A percentile compares a stretch with the other conserved stretches of the same genome.
Evolutionary conservation across 228 moss, liverwort and hornwort species (phyloP).

Genomic region (Sphagnum fallax): DNA sequence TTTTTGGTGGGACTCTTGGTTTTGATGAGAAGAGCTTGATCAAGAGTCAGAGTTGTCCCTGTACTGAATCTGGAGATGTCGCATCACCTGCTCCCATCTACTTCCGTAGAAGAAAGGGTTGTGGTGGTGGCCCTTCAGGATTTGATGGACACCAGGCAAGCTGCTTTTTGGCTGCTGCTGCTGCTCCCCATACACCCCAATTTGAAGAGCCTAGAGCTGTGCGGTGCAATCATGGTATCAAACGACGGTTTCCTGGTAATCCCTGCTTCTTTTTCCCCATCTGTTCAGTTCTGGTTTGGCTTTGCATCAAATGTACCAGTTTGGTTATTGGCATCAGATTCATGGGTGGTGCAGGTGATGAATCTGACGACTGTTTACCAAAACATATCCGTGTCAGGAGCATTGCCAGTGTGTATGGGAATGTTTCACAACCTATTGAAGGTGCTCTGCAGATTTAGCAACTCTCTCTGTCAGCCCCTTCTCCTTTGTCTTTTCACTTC

Average conservation of each 20-base stretch:
- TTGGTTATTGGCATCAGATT: neutral
- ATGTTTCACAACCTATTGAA: constrained; percentile 46
- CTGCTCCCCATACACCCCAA: constrained; percentile 70
- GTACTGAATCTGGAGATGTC: constrained; percentile 12
- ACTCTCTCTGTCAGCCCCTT: too few species aligned
- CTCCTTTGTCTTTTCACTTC: too few species aligned
- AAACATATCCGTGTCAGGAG: constrained; percentile 84
- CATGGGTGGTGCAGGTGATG: constrained; percentile 59
- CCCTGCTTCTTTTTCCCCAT: too few species aligned
- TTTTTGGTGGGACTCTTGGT: too few species aligned
- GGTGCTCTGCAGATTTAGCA: constrained; percentile 8
- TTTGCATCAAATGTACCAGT: too few species aligned
- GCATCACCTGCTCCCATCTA: constrained; percentile 16
- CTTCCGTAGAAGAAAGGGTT: constrained; percentile 19
- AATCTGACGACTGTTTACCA: constrained; percentile 82
- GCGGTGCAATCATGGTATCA: constrained; percentile 77
- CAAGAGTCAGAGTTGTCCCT: constrained; percentile 26
- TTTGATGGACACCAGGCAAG: constrained; percentile 20
- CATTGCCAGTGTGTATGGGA: constrained; percentile 71
- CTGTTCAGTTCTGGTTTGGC: too few species aligned
- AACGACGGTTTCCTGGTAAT: constrained; percentile 83
- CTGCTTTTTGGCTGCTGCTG: constrained; percentile 6
- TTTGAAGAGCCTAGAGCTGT: constrained; percentile 84
- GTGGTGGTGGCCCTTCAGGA: constrained; percentile 24
- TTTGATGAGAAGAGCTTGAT: constrained; percentile 22